Conservation (phyloP, 2,329 filamentous ascomycete genomes). For the Talaromyces pinophilus region DNA sequence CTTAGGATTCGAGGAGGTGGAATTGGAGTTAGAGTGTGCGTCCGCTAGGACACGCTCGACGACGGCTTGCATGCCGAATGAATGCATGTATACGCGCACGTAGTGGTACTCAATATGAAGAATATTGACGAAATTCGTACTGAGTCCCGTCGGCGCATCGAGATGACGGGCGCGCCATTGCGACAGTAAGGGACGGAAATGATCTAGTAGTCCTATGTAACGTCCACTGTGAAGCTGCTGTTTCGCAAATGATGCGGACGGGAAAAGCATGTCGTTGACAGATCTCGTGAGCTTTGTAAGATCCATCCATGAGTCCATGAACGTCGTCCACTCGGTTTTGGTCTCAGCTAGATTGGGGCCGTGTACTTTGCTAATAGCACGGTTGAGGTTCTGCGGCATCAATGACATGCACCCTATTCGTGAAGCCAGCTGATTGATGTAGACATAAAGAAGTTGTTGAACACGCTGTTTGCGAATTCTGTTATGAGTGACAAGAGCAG, state of each 20-base stretch:
- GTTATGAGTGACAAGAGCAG: conserved; percentile 25
- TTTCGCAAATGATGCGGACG: conserved; percentile 29
- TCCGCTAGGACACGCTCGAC: conserved; percentile 54
- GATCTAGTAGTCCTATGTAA: conserved; percentile 52
- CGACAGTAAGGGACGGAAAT: conserved; percentile 41
- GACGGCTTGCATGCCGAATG: conserved; percentile 58
- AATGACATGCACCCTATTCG: conserved; percentile 54
- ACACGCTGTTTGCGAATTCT: conserved; percentile 34
- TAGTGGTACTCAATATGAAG: conserved; percentile 57
- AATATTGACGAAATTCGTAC: conserved; percentile 47
- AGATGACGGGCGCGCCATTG: conserved; percentile 43
- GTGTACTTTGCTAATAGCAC: conserved; percentile 35
- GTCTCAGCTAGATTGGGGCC: not conserved
- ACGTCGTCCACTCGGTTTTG: conserved; percentile 50
- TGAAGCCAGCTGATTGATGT: conserved; percentile 50
- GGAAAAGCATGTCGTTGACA: conserved; percentile 57
- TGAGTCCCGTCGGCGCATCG: conserved; percentile 29
- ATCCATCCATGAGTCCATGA: conserved; percentile 56
- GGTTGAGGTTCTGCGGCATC: conserved; percentile 48
- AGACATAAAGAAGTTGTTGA: conserved; percentile 42
- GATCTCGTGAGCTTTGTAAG: conserved; percentile 53
- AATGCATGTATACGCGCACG: conserved; percentile 47
- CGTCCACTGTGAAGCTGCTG: conserved; percentile 41
- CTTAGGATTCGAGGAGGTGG: conserved; percentile 25
- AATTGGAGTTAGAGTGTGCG: conserved; percentile 17